Evolutionary conservation across 176 grass and related monocot genomes (phyloP).

Genomic region (Miscanthus lutarioriparius): DNA sequence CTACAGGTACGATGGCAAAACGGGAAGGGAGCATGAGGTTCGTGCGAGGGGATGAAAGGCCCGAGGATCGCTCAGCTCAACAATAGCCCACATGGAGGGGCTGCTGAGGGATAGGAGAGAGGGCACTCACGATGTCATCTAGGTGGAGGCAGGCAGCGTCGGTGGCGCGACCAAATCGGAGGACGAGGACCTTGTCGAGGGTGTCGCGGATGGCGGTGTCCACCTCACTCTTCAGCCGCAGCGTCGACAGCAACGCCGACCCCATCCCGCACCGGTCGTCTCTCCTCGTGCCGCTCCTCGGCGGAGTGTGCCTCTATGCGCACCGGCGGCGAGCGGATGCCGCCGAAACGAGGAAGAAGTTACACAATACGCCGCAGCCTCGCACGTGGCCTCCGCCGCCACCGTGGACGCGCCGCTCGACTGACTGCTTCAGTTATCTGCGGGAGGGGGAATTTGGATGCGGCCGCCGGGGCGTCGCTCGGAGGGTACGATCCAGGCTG

Average conservation of each 20-base stretch:
- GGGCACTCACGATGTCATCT: slow-evolving; percentile 59
- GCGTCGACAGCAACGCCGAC: slow-evolving; percentile 50
- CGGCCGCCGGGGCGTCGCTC: not conserved
- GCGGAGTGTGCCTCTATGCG: not conserved
- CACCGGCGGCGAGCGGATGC: not conserved
- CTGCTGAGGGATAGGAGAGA: not conserved
- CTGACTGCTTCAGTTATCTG: not conserved
- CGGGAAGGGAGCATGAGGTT: not conserved
- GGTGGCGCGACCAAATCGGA: slow-evolving; percentile 65
- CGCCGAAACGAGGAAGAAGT: not conserved
- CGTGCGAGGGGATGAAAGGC: not conserved
- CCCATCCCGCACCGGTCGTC: slow-evolving; percentile 42
- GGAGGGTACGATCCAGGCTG: not conserved
- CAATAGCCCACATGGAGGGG: not conserved
- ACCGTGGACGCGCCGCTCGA: not conserved
- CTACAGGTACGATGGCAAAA: not conserved
- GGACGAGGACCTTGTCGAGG: slow-evolving; percentile 84
- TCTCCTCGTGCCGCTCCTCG: not conserved
- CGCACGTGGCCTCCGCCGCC: not conserved
- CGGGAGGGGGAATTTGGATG: not conserved
- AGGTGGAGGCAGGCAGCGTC: slow-evolving; percentile 76
- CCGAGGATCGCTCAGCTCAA: not conserved
- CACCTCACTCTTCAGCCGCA: slow-evolving; percentile 67
- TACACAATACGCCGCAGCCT: not conserved
- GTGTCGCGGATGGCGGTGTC: slow-evolving; percentile 69